phyloP scores from a whole-genome alignment of 352 stramenopile genomes.

The Phytophthora boehmeriae region DNA sequence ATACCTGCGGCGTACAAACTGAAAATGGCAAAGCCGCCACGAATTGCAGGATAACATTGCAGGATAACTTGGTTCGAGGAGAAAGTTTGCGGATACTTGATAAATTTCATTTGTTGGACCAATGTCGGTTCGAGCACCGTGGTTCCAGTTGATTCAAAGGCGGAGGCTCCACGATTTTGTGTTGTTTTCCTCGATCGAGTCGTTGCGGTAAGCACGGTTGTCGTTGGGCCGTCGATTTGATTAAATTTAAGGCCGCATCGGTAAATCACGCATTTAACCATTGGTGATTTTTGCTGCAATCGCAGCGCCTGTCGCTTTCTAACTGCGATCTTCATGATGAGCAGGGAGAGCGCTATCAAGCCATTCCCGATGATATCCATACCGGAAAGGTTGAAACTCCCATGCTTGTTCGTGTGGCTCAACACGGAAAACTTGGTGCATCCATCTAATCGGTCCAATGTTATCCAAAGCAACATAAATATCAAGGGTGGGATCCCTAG shows the following conservation, averaged over 20 bases:
- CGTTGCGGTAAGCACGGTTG: neutral
- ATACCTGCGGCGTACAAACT: conserved; percentile 12
- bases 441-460: conserved; percentile 29
- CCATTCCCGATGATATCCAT: conserved; percentile 24
- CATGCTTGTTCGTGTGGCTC: conserved; percentile 13
- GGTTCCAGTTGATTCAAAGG: neutral
- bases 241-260: conserved; percentile 15
- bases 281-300: conserved; percentile 2
- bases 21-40: neutral
- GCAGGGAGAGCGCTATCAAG: conserved; percentile 22
- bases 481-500: conserved; percentile 25
- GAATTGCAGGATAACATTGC: conserved; percentile 7
- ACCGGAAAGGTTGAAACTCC: conserved; percentile 9
- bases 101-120: conserved; percentile 27
- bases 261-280: conserved; percentile 24
- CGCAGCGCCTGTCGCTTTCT: conserved; percentile 12
- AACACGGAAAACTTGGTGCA: conserved; percentile 21
- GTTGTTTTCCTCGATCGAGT: neutral
- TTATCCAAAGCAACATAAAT: conserved; percentile 31
- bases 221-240: conserved; percentile 6
- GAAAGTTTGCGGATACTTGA: conserved; percentile 14
- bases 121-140: conserved; percentile 9
- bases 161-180: neutral
- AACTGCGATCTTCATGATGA: conserved; percentile 23
- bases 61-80: conserved; percentile 12